phyloP scores from a whole-genome alignment of 495 filamentous ascomycete species.

The Aspergillus carlsbadensis region DNA sequence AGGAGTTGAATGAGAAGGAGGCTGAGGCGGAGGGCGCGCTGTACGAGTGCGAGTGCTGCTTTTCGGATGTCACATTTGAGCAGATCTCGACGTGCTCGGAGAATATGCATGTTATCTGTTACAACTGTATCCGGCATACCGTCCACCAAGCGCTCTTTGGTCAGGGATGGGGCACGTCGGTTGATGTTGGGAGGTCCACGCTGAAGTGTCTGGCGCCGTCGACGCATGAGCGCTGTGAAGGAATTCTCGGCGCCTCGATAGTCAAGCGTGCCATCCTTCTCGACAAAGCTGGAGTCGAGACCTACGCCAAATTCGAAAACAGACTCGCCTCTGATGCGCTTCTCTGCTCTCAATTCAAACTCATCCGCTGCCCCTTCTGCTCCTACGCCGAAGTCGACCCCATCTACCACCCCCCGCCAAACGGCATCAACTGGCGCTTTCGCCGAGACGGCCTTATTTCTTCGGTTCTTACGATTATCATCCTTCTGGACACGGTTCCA shows the following conservation, averaged over 20 bases:
- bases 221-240: constrained; percentile 62
- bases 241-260: constrained; percentile 64
- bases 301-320: constrained; percentile 70
- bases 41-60: constrained; percentile 92
- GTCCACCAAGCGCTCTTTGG: constrained; percentile 86
- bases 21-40: constrained; percentile 68
- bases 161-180: constrained; percentile 82
- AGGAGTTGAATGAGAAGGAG: constrained; percentile 69
- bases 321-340: constrained; percentile 72
- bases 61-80: constrained; percentile 73
- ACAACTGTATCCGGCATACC: constrained; percentile 74
- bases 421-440: constrained; percentile 44
- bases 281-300: constrained; percentile 65
- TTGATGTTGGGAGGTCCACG: constrained; percentile 66
- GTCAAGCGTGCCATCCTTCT: constrained; percentile 70
- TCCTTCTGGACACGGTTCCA: constrained; percentile 51
- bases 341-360: constrained; percentile 65
- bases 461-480: constrained; percentile 32
- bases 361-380: constrained; percentile 89
- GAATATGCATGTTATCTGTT: constrained; percentile 80
- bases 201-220: constrained; percentile 79
- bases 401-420: constrained; percentile 57
- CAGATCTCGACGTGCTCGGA: constrained; percentile 72
- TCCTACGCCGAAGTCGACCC: constrained; percentile 86
- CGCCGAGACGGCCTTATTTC: constrained; percentile 49